phyloP scores from a whole-genome alignment of 179 eudicot species.

The Silene noctiflora region DNA sequence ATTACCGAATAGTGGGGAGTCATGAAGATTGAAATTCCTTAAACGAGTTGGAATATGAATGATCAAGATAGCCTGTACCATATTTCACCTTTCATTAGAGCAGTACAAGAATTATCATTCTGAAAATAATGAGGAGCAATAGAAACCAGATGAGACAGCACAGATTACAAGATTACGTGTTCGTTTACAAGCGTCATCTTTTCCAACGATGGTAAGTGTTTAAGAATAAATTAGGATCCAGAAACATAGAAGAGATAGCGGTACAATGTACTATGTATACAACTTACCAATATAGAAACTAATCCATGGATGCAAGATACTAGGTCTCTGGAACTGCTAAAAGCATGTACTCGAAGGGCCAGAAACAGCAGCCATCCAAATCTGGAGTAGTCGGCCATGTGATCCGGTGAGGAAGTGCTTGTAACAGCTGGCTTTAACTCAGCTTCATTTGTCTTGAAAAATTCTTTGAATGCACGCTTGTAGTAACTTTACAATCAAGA shows the following conservation, averaged over 20 bases:
- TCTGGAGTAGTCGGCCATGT: constrained; percentile 49
- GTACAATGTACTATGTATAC: not conserved
- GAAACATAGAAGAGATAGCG: not conserved
- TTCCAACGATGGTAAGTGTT: not conserved
- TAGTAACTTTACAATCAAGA: constrained; percentile 49
- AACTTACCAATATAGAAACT: constrained; percentile 70
- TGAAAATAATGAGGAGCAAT: constrained; percentile 1
- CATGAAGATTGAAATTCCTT: constrained; percentile 57
- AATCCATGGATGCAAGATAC: constrained; percentile 86
- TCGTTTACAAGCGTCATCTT: not conserved
- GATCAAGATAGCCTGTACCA: constrained; percentile 75
- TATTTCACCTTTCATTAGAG: constrained; percentile 9
- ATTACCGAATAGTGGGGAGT: constrained; percentile 62
- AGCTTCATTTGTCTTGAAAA: constrained; percentile 53
- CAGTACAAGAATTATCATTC: not conserved
- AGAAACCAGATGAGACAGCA: not conserved
- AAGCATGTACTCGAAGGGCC: constrained; percentile 83
- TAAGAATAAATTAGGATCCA: not conserved
- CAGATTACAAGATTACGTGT: constrained; percentile 1
- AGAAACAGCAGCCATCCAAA: constrained; percentile 97
- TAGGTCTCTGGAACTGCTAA: constrained; percentile 75
- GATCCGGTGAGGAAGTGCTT: constrained; percentile 27
- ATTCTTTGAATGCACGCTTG: constrained; percentile 59
- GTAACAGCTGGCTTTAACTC: constrained; percentile 36
- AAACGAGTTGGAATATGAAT: constrained; percentile 68